Evolutionary conservation across 805 yeast genomes (phyloP), one percentile per base, ranked within the genome.

Genomic region (Metschnikowia continentalis): DNA sequence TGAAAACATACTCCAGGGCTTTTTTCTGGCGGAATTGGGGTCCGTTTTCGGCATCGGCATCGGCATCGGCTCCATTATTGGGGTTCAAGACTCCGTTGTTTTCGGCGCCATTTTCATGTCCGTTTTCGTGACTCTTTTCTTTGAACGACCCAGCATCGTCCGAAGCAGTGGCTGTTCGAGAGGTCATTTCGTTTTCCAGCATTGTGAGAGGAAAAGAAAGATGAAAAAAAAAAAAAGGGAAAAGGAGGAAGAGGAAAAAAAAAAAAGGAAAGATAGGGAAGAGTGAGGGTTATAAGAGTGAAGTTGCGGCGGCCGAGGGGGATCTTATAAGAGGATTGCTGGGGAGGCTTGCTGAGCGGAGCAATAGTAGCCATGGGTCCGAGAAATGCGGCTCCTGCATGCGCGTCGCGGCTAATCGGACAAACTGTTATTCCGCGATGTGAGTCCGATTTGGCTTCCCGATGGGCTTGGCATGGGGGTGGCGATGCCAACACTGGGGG

Each of bases 1-100:
- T 67, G 20, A 66, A 56, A 6, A 65, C 35, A 50, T 72, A 68
- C 35, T 56, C 58, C 30, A 47, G 45, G 30, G 53, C 55, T 7
- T 48, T 49, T 52, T 58, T 56, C 13, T 51, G 42, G 30, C 48
- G 46, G 45, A 55, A 42, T 3, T 32, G 42, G n/a, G 50, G 52
- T 32, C 30, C 51, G 2, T 44, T 45, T 5, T 38, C 53, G 8
- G 40, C 50, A 20, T 43, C 35, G 6, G 43, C 50, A 20, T 43
- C 32, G 5, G 42, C 42, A 1, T 8, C 11, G 8, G 26, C 8
- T 7, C 26, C 26, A 6, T 1, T 3, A 6, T 23, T 23, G 8
- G 26, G 8, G 30, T 8, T 23, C 10, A 23, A 23, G 1, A 23
- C 10, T 0, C 10, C 30, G 10, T 7, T 10, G 10, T 7, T 23